Evolutionary conservation across 176 grass and related monocot species (phyloP).

Genomic region (Avena insularis): DNA sequence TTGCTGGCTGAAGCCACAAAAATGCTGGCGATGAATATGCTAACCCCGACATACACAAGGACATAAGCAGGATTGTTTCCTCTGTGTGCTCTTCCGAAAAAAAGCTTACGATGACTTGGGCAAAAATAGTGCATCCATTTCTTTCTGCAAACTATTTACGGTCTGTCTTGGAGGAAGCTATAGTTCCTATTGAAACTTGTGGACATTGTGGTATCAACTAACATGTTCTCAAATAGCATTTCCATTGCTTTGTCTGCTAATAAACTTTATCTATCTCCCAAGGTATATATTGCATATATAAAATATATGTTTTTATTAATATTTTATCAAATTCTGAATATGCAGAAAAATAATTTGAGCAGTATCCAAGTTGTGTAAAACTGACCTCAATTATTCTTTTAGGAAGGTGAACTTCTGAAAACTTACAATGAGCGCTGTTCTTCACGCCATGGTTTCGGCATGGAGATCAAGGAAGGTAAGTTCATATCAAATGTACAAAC

Average conservation of each 20-base stretch:
- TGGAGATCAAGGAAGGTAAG: slow-evolving; percentile 49
- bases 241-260: not conserved
- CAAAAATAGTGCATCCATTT: slow-evolving; percentile 38
- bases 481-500: slow-evolving; percentile 38
- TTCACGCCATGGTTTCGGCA: not conserved
- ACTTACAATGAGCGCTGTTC: slow-evolving; percentile 14
- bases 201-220: slow-evolving; percentile 45
- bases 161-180: slow-evolving; percentile 11
- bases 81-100: slow-evolving; percentile 37
- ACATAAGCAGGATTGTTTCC: slow-evolving; percentile 47
- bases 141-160: slow-evolving; percentile 18
- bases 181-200: slow-evolving; percentile 33
- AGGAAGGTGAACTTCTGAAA: slow-evolving; percentile 31
- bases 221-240: slow-evolving; percentile 19
- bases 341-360: slow-evolving; percentile 23
- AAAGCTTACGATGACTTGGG: slow-evolving; percentile 47
- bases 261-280: slow-evolving; percentile 19
- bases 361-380: not conserved
- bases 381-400: slow-evolving; percentile 34
- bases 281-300: slow-evolving; percentile 30
- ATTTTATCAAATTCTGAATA: slow-evolving; percentile 4
- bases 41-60: slow-evolving; percentile 41
- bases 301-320: not conserved
- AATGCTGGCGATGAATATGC: slow-evolving; percentile 9
- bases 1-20: slow-evolving; percentile 56